Base-by-base conservation (phyloP, 345 rosid genomes). In the Arabidopsis suecica region DNA sequence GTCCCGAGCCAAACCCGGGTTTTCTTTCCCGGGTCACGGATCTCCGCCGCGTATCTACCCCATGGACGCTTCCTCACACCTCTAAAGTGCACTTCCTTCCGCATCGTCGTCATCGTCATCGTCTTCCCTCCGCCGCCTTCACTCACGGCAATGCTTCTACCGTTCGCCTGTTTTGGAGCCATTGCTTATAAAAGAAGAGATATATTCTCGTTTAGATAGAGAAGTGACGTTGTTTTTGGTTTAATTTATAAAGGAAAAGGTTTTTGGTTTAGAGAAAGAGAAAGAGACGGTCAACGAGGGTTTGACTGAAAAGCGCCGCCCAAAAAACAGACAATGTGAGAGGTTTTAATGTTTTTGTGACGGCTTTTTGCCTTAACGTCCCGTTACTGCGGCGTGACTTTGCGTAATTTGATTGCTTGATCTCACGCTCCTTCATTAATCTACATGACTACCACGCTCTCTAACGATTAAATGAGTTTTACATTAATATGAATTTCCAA, bases 41-140 rank as follows among this genome's bases (percentile, higher is more conserved):
- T 88, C 75, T 90, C 93, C 8, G 93, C 96, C 1, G 96, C 93
- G 67, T 88, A 88, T 30, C 91, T 78, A 3, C 96, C 91, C 93
- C 93, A 90, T 0, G 93, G 93, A 34, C 89, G 74, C 81, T 84
- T 88, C 68, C 93, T 76, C 6, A 87, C 93, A 1, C 93, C 92
- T 73, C 93, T 83, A 16, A 75, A 85, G 14, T 79, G 91, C 16
- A 71, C 59, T 78, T 85, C 87, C 5, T 55, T 81, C 71, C 33
- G 57, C 45, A 1, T 61, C 41, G 2, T 61, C 34, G 11, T 7
- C 34, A 6, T 7, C 30, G 37, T 41, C 14, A 3, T n/a, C 14
- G 3, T n/a, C 9, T 64, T 51, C 1, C 66, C 40, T 13, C 25
- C 33, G 65, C 65, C 59, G 57, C 40, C 40, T 65, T 23, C 40